Evolutionary conservation across 495 filamentous ascomycete species (phyloP), one percentile per base, ranked within the genome.

Genomic region (Aspergillus egyptiacus): DNA sequence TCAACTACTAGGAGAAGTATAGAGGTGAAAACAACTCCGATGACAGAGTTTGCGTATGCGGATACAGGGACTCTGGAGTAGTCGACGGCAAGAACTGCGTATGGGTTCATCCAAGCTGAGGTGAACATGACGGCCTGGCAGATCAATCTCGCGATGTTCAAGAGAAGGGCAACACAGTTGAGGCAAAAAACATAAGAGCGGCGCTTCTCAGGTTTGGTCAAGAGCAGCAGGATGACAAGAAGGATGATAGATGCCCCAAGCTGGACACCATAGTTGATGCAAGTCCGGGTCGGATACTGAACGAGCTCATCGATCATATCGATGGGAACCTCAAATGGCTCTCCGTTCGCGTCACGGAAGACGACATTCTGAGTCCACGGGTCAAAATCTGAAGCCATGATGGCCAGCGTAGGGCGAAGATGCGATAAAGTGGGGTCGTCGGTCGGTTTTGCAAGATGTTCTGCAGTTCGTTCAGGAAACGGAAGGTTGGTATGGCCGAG

Each of bases 231-330:
- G 17, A 87, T 70, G 32, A 86, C 53, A 17, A 89, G 67, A 47
- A 91, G 80, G 18, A 85, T 59, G 50, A 84, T 51, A 23, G 78
- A 80, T n/a, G 86, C 84, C 24, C 89, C 89, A 43, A 90, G 72
- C 61, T 94, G 86, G 23, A 71, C 61, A 35, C 77, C 82, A 58
- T 82, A 89, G 63, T 82, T 85, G 78, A 89, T 82, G 63, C 73
- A 71, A 34, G 75, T 64, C 14, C 73, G 69, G 37, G 79, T 57
- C 54, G 72, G 71, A 61, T 80, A 78, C 46, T 56, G 52, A 54
- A 75, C 62, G 46, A 76, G 68, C 6, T 46, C 35, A 50, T 81
- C 66, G 20, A 91, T 42, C 3, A 69, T 63, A 9, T 51, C 37
- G 19, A 86, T 56, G 41, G 69, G 46, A 27, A 85, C 59, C 6